These are phyloP conservation scores for Suillus clintonianus DNA, from an alignment of 768 basidiomycete species.

Conservation along the genomic window DNA sequence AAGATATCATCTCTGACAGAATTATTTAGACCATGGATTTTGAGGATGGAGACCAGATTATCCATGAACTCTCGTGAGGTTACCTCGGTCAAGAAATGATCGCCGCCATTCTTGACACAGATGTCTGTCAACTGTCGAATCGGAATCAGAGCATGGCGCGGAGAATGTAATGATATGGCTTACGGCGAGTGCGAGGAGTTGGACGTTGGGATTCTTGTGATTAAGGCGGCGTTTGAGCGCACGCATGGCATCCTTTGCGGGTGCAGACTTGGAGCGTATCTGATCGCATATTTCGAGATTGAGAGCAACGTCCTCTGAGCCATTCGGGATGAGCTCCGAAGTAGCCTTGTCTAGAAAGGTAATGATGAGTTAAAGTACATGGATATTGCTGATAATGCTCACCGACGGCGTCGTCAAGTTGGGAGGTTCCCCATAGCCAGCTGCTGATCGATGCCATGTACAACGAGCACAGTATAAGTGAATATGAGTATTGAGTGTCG, in stretches of 20 bases:
- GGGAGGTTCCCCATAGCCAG: constrained; percentile 81
- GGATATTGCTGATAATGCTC: constrained; percentile 25
- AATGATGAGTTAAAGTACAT: constrained; percentile 9
- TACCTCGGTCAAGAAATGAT: constrained; percentile 82
- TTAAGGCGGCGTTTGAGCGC: constrained; percentile 84
- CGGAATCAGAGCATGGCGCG: background rate
- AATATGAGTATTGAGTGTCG: background rate
- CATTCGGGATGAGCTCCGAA: constrained; percentile 81
- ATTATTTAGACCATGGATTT: constrained; percentile 70
- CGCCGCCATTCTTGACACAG: constrained; percentile 97
- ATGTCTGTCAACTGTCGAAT: constrained; percentile 76
- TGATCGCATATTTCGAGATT: constrained; percentile 97
- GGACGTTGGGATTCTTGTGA: constrained; percentile 96
- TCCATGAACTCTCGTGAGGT: constrained; percentile 92
- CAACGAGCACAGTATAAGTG: constrained; percentile 1
- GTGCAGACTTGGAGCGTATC: constrained; percentile 87
- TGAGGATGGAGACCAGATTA: constrained; percentile 87
- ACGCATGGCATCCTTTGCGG: constrained; percentile 85
- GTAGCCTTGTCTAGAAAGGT: constrained; percentile 81
- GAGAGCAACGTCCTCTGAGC: constrained; percentile 87
- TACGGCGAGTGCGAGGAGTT: constrained; percentile 83
- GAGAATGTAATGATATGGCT: constrained; percentile 27
- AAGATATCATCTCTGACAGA: constrained; percentile 84
- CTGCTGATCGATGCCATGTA: constrained; percentile 61
- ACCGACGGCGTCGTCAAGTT: constrained; percentile 85